These are phyloP conservation scores for Actinomortierella wolfii DNA, from an alignment of 371 early-diverging fungal species.

Conservation along the genomic window DNA sequence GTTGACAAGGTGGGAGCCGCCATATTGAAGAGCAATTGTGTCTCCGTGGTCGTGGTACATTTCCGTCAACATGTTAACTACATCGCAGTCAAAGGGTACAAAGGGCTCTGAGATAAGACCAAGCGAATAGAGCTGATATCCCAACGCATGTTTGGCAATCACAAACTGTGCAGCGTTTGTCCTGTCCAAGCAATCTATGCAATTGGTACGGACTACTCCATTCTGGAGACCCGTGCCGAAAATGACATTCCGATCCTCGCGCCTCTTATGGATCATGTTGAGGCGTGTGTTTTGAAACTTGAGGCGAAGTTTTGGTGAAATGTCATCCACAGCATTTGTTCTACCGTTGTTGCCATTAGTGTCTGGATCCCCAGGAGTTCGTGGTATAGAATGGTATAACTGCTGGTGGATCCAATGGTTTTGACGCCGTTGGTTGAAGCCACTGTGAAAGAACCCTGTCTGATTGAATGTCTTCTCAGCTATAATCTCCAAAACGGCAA, in stretches of 20 bases:
- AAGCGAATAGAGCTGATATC: conserved; percentile 89
- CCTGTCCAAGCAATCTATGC: conserved; percentile 99
- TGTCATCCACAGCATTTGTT: no score
- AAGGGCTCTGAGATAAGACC: conserved; percentile 81
- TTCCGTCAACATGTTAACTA: conserved; percentile 89
- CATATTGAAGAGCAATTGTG: conserved; percentile 98
- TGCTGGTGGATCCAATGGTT: background rate
- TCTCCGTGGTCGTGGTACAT: conserved; percentile 99
- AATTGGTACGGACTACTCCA: conserved; percentile 97
- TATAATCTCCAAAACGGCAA: conserved; percentile 85
- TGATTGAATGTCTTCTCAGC: conserved; percentile 84
- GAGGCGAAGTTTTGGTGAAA: background rate
- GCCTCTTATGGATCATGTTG: conserved; percentile 14
- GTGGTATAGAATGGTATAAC: no score
- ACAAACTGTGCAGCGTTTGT: conserved; percentile 99
- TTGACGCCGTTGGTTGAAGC: conserved; percentile 42
- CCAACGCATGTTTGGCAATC: conserved; percentile 94
- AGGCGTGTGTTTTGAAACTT: conserved; percentile 3
- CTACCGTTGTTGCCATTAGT: background rate
- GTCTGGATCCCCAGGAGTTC: background rate
- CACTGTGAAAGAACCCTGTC: conserved; percentile 94
- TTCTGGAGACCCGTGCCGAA: conserved; percentile 60
- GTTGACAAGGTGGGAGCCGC: conserved; percentile 97
- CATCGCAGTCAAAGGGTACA: conserved; percentile 92
- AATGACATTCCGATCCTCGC: conserved; percentile 14